phyloP scores from a whole-genome alignment of 1,284 basidiomycete genomes.

The Spongiforma sp. region DNA sequence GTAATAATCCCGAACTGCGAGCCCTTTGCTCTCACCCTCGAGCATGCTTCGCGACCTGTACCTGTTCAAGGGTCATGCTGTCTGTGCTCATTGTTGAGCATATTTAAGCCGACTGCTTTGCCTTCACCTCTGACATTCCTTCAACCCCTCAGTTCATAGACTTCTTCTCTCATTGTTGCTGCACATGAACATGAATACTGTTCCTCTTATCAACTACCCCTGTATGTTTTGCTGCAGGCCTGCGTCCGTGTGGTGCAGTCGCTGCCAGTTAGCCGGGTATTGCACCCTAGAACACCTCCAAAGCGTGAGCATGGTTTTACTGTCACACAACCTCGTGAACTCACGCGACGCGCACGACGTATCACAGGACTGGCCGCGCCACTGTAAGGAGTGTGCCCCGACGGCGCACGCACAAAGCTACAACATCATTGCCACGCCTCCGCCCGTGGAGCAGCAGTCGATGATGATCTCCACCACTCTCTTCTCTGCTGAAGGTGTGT shows the following conservation, averaged over 20 bases:
- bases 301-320: slow-evolving; percentile 50
- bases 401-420: slow-evolving; percentile 51
- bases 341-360: slow-evolving; percentile 7
- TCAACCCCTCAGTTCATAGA: slow-evolving; percentile 5
- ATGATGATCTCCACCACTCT: slow-evolving; percentile 73
- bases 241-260: not conserved
- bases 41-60: slow-evolving; percentile 3
- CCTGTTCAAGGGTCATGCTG: slow-evolving; percentile 6
- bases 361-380: slow-evolving; percentile 75
- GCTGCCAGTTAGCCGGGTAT: not conserved
- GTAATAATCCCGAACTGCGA: slow-evolving; percentile 5
- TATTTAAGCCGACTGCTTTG: slow-evolving; percentile 25
- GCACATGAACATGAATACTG: slow-evolving; percentile 45
- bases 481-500: slow-evolving; percentile 73
- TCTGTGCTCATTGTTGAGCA: slow-evolving; percentile 24
- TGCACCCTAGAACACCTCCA: slow-evolving; percentile 59
- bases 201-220: slow-evolving; percentile 67
- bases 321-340: slow-evolving; percentile 8
- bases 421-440: slow-evolving; percentile 73
- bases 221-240: slow-evolving; percentile 72
- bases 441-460: slow-evolving; percentile 67
- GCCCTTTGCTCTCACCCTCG: slow-evolving; percentile 13
- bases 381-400: slow-evolving; percentile 71
- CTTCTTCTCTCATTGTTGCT: slow-evolving; percentile 22
- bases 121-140: slow-evolving; percentile 5